Conservation (phyloP, 2,329 filamentous ascomycete species). For the Curvularia lunata region DNA sequence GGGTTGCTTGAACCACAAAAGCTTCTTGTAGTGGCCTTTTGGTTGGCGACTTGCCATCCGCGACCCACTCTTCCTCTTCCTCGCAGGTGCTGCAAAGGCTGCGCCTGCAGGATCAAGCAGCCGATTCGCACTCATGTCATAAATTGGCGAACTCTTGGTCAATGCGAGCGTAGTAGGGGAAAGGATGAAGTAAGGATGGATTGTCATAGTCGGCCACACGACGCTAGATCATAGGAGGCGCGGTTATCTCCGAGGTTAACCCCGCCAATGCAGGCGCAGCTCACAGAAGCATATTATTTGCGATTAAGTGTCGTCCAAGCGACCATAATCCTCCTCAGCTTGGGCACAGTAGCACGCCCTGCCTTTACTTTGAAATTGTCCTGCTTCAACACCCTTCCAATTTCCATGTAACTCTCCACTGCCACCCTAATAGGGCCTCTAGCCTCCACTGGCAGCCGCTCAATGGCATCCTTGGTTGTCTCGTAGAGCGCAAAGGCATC, state of each 20-base stretch:
- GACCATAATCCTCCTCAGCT: slow-evolving; percentile 59
- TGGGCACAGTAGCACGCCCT: slow-evolving; percentile 56
- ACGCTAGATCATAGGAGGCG: slow-evolving; percentile 3
- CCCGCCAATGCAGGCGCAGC: neutral
- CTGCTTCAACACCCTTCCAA: slow-evolving; percentile 66
- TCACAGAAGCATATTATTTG: slow-evolving; percentile 9
- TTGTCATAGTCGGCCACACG: neutral
- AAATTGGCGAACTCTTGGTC: neutral
- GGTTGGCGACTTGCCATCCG: slow-evolving; percentile 71
- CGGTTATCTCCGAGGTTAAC: slow-evolving; percentile 7
- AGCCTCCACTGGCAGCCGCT: slow-evolving; percentile 65
- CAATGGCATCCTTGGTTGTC: slow-evolving; percentile 62
- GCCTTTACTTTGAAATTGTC: slow-evolving; percentile 53
- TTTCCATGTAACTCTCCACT: slow-evolving; percentile 79
- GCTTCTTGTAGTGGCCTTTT: slow-evolving; percentile 86
- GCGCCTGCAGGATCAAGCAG: slow-evolving; percentile 23
- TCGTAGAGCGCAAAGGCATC: slow-evolving; percentile 67
- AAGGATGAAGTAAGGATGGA: neutral
- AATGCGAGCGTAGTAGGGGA: slow-evolving; percentile 1
- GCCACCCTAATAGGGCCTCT: slow-evolving; percentile 70
- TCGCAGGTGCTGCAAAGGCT: slow-evolving; percentile 24
- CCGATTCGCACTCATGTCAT: slow-evolving; percentile 22
- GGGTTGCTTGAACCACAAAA: slow-evolving; percentile 97
- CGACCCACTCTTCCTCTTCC: slow-evolving; percentile 59
- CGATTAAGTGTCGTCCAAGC: slow-evolving; percentile 63